Conservation (phyloP, 495 filamentous ascomycete species). For the Darksidea phi region DNA sequence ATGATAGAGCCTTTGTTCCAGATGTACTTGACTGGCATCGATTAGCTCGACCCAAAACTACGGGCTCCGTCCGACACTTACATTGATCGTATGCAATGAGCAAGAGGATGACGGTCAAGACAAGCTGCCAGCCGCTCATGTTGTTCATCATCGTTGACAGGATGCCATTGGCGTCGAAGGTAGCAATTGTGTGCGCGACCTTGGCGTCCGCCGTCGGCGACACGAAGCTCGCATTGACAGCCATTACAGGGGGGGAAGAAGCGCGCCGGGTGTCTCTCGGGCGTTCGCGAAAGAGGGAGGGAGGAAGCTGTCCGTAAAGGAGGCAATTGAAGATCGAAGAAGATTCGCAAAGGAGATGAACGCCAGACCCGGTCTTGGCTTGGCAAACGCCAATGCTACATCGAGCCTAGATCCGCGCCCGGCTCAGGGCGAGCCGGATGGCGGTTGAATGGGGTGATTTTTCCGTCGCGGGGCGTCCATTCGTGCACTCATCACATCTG, state of each 20-base stretch:
- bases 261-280: neutral
- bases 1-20: slow-evolving; percentile 81
- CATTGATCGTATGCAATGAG: slow-evolving; percentile 83
- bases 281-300: neutral
- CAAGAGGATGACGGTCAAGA: slow-evolving; percentile 64
- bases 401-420: neutral
- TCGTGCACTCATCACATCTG: no score
- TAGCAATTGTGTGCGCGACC: slow-evolving; percentile 44
- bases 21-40: slow-evolving; percentile 71
- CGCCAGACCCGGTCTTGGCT: no score
- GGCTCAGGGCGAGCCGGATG: no score
- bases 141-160: slow-evolving; percentile 50
- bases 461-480: no score
- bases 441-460: no score
- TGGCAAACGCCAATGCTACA: neutral
- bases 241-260: slow-evolving; percentile 50
- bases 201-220: slow-evolving; percentile 67
- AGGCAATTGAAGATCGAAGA: neutral
- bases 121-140: slow-evolving; percentile 61
- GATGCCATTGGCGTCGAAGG: slow-evolving; percentile 48
- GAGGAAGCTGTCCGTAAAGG: neutral
- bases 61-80: slow-evolving; percentile 47
- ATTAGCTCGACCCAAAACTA: slow-evolving; percentile 34
- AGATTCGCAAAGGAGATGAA: no score
- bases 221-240: slow-evolving; percentile 67